phyloP scores from a whole-genome alignment of 352 stramenopile species.

The Peronospora belbahrii region DNA sequence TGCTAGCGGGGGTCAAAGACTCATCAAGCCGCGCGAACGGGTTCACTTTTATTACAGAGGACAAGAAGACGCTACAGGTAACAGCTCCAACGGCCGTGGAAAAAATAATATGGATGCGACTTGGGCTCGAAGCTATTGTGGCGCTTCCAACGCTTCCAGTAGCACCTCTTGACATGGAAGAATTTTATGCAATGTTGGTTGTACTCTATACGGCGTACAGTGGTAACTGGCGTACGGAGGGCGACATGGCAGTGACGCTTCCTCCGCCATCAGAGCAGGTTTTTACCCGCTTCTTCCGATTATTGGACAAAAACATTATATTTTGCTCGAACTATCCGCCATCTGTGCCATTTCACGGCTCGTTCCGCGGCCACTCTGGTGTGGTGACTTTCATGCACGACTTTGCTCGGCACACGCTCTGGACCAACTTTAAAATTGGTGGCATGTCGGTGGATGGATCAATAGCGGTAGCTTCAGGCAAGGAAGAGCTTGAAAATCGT shows the following conservation, averaged over 20 bases:
- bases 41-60: conserved; percentile 85
- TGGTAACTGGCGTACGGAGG: conserved; percentile 75
- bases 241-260: conserved; percentile 84
- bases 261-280: conserved; percentile 80
- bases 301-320: conserved; percentile 81
- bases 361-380: conserved; percentile 60
- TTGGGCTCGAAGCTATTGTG: conserved; percentile 80
- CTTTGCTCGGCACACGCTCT: conserved; percentile 69
- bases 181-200: conserved; percentile 87
- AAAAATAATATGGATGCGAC: conserved; percentile 84
- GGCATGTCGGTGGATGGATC: conserved; percentile 77
- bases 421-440: conserved; percentile 84
- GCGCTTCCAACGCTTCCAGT: conserved; percentile 71
- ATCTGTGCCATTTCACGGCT: conserved; percentile 82
- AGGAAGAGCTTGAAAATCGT: conserved; percentile 84
- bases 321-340: conserved; percentile 86
- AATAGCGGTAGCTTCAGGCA: conserved; percentile 75
- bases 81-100: conserved; percentile 70
- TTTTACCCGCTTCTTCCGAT: conserved; percentile 80
- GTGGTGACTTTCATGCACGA: conserved; percentile 76
- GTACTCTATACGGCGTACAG: conserved; percentile 76
- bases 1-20: conserved; percentile 78
- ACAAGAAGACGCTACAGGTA: conserved; percentile 81
- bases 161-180: conserved; percentile 78
- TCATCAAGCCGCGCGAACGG: conserved; percentile 70